Conservation (phyloP, 2,329 filamentous ascomycete species). For the Aspergillus fumigatiaffinis region DNA sequence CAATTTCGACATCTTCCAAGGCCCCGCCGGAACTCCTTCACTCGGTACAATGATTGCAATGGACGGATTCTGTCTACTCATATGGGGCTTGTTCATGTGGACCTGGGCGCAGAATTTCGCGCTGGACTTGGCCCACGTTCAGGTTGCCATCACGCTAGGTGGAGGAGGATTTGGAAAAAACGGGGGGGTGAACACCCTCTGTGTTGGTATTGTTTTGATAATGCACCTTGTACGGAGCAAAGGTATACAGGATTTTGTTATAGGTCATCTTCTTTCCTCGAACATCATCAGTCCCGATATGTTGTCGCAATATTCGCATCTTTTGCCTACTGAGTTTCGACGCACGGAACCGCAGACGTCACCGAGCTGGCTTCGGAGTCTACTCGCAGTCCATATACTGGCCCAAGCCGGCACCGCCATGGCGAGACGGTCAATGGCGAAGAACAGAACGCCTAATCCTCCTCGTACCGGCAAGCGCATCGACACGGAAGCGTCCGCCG, state of each 20-base stretch:
- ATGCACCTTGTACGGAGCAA: constrained; percentile 45
- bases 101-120: constrained; percentile 82
- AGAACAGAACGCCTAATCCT: constrained; percentile 40
- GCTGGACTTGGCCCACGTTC: constrained; percentile 84
- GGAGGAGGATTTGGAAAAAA: constrained; percentile 61
- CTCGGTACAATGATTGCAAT: constrained; percentile 79
- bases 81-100: constrained; percentile 81
- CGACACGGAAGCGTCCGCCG: constrained; percentile 45
- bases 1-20: constrained; percentile 87
- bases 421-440: constrained; percentile 45
- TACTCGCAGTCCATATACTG: constrained; percentile 48
- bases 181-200: constrained; percentile 43
- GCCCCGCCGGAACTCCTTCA: constrained; percentile 78
- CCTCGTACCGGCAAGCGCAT: constrained; percentile 40
- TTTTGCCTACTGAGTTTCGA: constrained; percentile 43
- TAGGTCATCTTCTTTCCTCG: constrained; percentile 42
- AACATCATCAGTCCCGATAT: constrained; percentile 43
- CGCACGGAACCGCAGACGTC: constrained; percentile 39
- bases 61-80: constrained; percentile 74
- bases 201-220: constrained; percentile 43
- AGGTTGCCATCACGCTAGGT: constrained; percentile 86
- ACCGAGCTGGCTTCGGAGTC: constrained; percentile 44
- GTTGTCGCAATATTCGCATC: constrained; percentile 40
- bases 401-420: constrained; percentile 47
- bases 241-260: constrained; percentile 49